phyloP scores from a whole-genome alignment of 148 eudicot genomes.

The Rhododendron williamsianum region DNA sequence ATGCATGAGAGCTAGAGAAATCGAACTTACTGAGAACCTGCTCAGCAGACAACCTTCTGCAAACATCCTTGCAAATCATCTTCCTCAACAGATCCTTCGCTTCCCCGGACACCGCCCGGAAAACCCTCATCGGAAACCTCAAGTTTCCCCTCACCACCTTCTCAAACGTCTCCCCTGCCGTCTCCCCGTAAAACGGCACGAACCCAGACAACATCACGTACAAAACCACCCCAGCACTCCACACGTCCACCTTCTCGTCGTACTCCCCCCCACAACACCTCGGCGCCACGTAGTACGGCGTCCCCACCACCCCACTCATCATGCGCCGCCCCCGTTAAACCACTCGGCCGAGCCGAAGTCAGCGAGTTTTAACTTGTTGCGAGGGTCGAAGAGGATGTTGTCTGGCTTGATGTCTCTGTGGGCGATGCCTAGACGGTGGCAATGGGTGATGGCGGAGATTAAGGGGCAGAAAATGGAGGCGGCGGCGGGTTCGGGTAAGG shows the following conservation, averaged over 20 bases:
- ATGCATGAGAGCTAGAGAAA: neutral
- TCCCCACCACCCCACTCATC: constrained; percentile 84
- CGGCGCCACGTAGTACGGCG: constrained; percentile 92
- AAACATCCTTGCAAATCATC: constrained; percentile 82
- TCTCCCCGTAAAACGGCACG: constrained; percentile 77
- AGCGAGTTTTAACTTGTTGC: constrained; percentile 46
- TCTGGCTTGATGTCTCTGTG: constrained; percentile 90
- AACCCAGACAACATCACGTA: constrained; percentile 79
- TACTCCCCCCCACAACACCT: constrained; percentile 76
- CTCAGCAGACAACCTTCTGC: constrained; percentile 67
- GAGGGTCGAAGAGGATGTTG: constrained; percentile 57
- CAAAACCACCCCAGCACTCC: constrained; percentile 86
- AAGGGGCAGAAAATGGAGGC: constrained; percentile 37
- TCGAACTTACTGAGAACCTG: constrained; percentile 70
- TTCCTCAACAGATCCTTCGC: constrained; percentile 82
- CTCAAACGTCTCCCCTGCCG: constrained; percentile 55
- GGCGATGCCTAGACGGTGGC: constrained; percentile 67
- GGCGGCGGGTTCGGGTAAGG: constrained; percentile 50
- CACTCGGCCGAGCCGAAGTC: constrained; percentile 89
- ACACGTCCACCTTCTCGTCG: constrained; percentile 73
- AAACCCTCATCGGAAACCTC: constrained; percentile 68
- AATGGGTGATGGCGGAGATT: constrained; percentile 44
- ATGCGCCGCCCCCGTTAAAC: constrained; percentile 23
- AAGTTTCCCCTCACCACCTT: constrained; percentile 68
- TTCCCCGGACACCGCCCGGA: constrained; percentile 59